Conservation (phyloP, 768 basidiomycete species). For the Chalciporus piperatus region DNA sequence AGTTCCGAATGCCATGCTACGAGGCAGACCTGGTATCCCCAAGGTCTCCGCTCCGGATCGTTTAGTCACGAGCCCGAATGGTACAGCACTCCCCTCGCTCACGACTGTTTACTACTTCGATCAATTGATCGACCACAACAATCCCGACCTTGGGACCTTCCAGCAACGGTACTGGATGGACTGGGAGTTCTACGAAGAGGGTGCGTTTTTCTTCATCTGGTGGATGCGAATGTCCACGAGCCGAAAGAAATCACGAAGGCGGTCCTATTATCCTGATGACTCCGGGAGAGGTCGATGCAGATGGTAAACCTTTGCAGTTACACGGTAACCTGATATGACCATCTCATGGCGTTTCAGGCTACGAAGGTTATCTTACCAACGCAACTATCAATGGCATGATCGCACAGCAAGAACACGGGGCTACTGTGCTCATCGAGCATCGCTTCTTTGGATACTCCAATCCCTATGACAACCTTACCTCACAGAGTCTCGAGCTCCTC, state of each 20-base stretch:
- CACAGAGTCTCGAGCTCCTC: constrained; percentile 53
- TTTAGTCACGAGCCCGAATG: constrained; percentile 17
- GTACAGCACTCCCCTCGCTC: constrained; percentile 24
- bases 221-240: background rate
- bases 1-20: constrained; percentile 19
- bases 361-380: constrained; percentile 60
- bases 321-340: background rate
- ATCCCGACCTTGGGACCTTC: constrained; percentile 70
- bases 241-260: constrained; percentile 1
- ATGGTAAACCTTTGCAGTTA: constrained; percentile 19
- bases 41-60: constrained; percentile 9
- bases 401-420: constrained; percentile 63
- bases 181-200: constrained; percentile 60
- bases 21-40: constrained; percentile 15
- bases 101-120: constrained; percentile 30
- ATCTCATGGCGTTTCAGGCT: constrained; percentile 16
- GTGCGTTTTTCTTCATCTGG: constrained; percentile 21
- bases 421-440: constrained; percentile 65
- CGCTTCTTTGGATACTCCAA: constrained; percentile 78
- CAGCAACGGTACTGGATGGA: constrained; percentile 72
- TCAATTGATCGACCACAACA: constrained; percentile 42
- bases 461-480: constrained; percentile 58
- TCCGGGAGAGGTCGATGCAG: constrained; percentile 63
- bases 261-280: constrained; percentile 38
- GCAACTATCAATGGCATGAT: constrained; percentile 59